These are phyloP conservation scores for Tulasnella sp. DNA, from an alignment of 768 basidiomycete genomes.

Conservation along the genomic window DNA sequence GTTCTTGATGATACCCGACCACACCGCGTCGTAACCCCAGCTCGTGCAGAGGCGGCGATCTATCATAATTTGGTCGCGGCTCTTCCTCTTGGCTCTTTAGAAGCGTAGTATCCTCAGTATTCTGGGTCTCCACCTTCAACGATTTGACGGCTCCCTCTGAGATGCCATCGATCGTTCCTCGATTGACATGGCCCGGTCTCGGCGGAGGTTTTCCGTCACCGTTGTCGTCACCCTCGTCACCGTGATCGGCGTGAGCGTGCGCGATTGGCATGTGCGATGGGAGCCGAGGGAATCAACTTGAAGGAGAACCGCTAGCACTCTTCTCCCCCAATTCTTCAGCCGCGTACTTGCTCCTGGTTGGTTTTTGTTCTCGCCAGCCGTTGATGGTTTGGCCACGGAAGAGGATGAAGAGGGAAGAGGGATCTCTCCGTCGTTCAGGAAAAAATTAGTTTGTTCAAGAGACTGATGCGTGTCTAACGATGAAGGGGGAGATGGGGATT, in stretches of 20 bases:
- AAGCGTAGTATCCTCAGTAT: too few relatives aligned
- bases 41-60: too few relatives aligned
- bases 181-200: conserved; percentile 16
- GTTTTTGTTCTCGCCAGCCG: conserved; percentile 20
- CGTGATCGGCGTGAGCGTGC: background rate
- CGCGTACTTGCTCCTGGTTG: conserved; percentile 21
- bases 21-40: too few relatives aligned
- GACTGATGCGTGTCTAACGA: background rate
- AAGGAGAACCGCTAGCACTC: background rate
- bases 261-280: background rate
- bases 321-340: background rate
- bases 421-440: background rate
- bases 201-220: conserved; percentile 6
- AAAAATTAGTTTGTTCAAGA: background rate
- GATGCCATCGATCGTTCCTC: background rate
- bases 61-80: too few relatives aligned
- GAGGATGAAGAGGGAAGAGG: background rate
- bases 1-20: conserved; percentile 41
- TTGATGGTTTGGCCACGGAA: background rate
- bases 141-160: background rate
- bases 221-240: background rate
- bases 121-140: too few relatives aligned
- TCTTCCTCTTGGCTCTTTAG: too few relatives aligned
- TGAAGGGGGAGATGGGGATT: background rate
- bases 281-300: background rate